phyloP scores from a whole-genome alignment of 768 basidiomycete genomes.

The Phylloporus rhodoxanthus region DNA sequence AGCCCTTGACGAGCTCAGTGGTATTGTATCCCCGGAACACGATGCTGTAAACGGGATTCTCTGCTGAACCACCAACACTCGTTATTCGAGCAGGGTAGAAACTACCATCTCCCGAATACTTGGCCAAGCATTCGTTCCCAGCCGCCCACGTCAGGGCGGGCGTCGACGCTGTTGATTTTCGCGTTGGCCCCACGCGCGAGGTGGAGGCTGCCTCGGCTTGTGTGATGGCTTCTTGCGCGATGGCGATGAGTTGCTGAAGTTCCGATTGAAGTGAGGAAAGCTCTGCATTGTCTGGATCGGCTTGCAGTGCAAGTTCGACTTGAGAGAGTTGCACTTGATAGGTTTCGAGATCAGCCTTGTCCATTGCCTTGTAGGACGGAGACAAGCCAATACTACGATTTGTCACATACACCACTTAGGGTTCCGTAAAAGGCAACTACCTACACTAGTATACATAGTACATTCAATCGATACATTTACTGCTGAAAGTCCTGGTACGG shows the following conservation, averaged over 20 bases:
- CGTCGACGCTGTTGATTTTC: conserved; percentile 47
- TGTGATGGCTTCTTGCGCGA: conserved; percentile 66
- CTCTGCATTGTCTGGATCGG: conserved; percentile 71
- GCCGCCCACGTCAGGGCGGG: conserved; percentile 62
- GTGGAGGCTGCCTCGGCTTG: conserved; percentile 63
- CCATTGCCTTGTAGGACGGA: conserved; percentile 17
- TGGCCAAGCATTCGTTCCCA: conserved; percentile 81
- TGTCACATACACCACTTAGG: not conserved
- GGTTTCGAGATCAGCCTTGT: conserved; percentile 78
- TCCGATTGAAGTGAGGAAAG: conserved; percentile 69
- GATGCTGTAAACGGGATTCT: conserved; percentile 82
- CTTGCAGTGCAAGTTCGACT: conserved; percentile 71
- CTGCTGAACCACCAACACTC: conserved; percentile 72
- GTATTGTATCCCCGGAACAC: conserved; percentile 90
- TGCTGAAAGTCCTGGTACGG: conserved; percentile 38
- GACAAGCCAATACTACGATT: not conserved
- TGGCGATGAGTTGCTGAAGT: conserved; percentile 75
- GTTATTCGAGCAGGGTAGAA: conserved; percentile 91
- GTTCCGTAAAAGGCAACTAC: conserved; percentile 19
- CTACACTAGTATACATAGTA: not conserved
- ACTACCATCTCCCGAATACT: conserved; percentile 75
- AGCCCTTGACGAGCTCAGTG: conserved; percentile 73
- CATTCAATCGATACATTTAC: conserved; percentile 1
- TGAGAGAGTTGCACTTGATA: conserved; percentile 89
- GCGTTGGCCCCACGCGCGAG: conserved; percentile 49